phyloP scores from a whole-genome alignment of 106 monocot species.

The Dactylorhiza incarnata region DNA sequence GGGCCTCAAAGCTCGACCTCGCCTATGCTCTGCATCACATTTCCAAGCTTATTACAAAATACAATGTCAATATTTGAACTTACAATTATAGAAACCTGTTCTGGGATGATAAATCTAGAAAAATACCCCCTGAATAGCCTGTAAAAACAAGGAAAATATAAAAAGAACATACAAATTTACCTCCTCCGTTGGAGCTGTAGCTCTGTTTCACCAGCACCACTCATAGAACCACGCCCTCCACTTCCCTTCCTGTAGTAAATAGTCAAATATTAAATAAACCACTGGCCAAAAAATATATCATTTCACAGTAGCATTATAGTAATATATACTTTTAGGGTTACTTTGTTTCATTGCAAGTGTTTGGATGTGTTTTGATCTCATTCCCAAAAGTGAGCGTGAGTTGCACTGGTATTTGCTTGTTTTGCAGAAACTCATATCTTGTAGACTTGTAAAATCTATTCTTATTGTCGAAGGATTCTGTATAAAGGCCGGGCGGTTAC shows the following conservation, averaged over 20 bases:
- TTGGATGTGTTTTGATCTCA: too few species aligned
- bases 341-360: too few species aligned
- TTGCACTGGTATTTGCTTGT: too few species aligned
- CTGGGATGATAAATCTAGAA: not conserved
- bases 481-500: too few species aligned
- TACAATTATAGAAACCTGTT: not conserved
- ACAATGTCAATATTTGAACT: not conserved
- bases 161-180: conserved; percentile 17
- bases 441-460: too few species aligned
- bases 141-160: not conserved
- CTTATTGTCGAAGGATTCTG: too few species aligned
- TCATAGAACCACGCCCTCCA: conserved; percentile 91
- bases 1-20: too few species aligned
- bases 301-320: not conserved
- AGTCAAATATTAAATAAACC: not conserved
- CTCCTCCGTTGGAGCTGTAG: conserved; percentile 94
- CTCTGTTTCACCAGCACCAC: conserved; percentile 99
- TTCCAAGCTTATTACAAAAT: not conserved
- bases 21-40: too few species aligned
- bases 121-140: not conserved
- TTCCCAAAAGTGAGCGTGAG: too few species aligned
- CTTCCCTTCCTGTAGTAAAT: conserved; percentile 64
- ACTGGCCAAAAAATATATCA: not conserved
- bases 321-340: not conserved
- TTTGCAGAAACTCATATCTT: too few species aligned